These are phyloP conservation scores for Zygotorulaspora danielsina DNA, from an alignment of 805 yeast species.

Conservation along the genomic window DNA sequence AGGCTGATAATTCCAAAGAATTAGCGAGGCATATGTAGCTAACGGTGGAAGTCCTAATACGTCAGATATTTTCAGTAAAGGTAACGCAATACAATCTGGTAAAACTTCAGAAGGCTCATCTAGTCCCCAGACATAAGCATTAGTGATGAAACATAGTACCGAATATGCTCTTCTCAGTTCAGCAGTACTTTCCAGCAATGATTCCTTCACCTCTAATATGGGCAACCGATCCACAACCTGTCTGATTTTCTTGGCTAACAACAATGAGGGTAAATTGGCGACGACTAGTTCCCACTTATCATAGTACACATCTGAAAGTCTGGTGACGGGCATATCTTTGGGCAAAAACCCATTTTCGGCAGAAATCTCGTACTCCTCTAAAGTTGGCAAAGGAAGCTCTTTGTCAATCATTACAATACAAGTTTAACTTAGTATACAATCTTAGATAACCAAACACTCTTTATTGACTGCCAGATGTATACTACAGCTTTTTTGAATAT, in stretches of 20 bases:
- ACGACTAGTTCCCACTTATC: constrained; percentile 75
- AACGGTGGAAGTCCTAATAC: constrained; percentile 74
- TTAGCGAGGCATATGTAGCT: constrained; percentile 81
- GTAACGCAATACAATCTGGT: constrained; percentile 66
- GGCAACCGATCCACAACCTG: constrained; percentile 62
- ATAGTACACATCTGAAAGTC: constrained; percentile 58
- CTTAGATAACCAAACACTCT: no score
- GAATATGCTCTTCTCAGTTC: constrained; percentile 79
- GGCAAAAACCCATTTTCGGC: constrained; percentile 78
- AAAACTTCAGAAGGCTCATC: constrained; percentile 56
- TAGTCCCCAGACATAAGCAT: constrained; percentile 87
- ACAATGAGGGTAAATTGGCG: constrained; percentile 63
- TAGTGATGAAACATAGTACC: constrained; percentile 71
- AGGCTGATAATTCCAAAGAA: constrained; percentile 81
- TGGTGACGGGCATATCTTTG: constrained; percentile 53
- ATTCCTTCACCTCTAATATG: constrained; percentile 44
- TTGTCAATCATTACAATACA: constrained; percentile 13
- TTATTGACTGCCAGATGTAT: no score
- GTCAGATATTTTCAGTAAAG: constrained; percentile 57
- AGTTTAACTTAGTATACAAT: no score
- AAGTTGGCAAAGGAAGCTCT: constrained; percentile 40
- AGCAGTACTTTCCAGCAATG: constrained; percentile 37
- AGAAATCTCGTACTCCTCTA: constrained; percentile 67
- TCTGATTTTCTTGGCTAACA: constrained; percentile 62
- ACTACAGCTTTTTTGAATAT: no score